Conservation (phyloP, 225 moss, liverwort and hornwort species). For the Straminergon stramineum region DNA sequence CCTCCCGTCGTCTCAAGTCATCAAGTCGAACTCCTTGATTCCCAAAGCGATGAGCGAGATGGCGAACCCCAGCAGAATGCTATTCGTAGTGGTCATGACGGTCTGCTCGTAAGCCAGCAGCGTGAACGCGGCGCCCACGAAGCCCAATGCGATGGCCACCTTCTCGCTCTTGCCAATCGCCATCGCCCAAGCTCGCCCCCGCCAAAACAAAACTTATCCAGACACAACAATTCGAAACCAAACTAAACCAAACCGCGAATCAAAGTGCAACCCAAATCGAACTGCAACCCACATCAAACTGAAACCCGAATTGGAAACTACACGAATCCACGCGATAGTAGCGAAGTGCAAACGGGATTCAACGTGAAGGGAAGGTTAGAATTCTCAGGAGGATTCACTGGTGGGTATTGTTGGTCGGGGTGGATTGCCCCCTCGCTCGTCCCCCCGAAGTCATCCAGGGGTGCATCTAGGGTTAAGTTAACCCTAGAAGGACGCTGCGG, state of each 20-base stretch:
- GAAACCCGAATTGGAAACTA: background rate
- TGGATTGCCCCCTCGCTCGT: too few relatives aligned
- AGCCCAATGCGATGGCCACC: background rate
- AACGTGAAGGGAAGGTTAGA: background rate
- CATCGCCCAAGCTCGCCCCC: background rate
- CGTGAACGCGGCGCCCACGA: slow-evolving; percentile 21
- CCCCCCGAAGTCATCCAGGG: too few relatives aligned
- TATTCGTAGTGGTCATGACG: slow-evolving; percentile 4
- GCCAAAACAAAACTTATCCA: too few relatives aligned
- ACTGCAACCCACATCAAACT: background rate
- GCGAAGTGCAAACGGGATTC: background rate
- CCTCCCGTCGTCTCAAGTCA: background rate
- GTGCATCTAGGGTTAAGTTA: too few relatives aligned
- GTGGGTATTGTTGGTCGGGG: background rate
- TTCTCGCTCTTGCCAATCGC: slow-evolving; percentile 17
- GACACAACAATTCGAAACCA: background rate
- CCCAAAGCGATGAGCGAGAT: slow-evolving; percentile 18
- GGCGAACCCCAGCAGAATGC: slow-evolving; percentile 13
- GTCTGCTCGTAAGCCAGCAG: slow-evolving; percentile 20
- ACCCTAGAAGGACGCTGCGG: too few relatives aligned
- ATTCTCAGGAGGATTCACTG: background rate
- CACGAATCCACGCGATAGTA: background rate
- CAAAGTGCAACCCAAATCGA: background rate
- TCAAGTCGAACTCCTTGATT: slow-evolving; percentile 5
- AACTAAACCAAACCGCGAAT: background rate